Evolutionary conservation across 1,139 yeast genomes (phyloP).

Genomic region (Kodamaea ohmeri): DNA sequence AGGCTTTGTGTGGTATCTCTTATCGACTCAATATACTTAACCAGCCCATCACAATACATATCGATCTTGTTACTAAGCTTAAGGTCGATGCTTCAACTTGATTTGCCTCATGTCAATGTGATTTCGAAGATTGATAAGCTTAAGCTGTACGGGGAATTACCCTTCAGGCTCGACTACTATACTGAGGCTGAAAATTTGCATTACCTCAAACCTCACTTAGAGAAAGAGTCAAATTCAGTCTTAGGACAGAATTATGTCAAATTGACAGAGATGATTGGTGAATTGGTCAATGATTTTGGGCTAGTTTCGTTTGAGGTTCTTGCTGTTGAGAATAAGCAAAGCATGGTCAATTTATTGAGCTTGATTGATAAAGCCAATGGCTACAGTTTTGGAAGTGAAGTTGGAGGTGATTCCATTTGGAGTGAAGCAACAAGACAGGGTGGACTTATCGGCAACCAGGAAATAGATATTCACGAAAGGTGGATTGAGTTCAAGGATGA

Average conservation of each 20-base stretch:
- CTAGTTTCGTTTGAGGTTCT: slow-evolving; percentile 86
- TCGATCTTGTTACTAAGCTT: slow-evolving; percentile 77
- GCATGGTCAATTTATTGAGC: slow-evolving; percentile 80
- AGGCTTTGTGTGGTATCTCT: slow-evolving; percentile 84
- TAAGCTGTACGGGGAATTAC: slow-evolving; percentile 56
- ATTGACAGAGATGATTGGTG: slow-evolving; percentile 77
- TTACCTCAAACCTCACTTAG: slow-evolving; percentile 65
- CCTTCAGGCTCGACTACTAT: slow-evolving; percentile 79
- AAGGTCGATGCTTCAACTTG: slow-evolving; percentile 54
- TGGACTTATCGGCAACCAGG: slow-evolving; percentile 49
- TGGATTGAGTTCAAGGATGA: slow-evolving; percentile 86
- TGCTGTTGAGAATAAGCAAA: slow-evolving; percentile 84
- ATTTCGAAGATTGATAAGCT: slow-evolving; percentile 86
- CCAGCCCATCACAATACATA: slow-evolving; percentile 89
- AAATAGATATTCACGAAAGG: slow-evolving; percentile 83
- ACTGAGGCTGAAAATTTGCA: slow-evolving; percentile 87
- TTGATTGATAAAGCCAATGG: slow-evolving; percentile 90
- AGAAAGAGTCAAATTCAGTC: slow-evolving; percentile 62
- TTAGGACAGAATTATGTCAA: slow-evolving; percentile 63
- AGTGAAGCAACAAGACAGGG: slow-evolving; percentile 87
- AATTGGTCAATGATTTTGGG: slow-evolving; percentile 81
- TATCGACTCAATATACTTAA: slow-evolving; percentile 80
- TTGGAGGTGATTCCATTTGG: slow-evolving; percentile 96
- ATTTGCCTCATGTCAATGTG: slow-evolving; percentile 47
- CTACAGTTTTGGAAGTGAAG: slow-evolving; percentile 88